A percentile compares a stretch with the other conserved stretches of the same genome.
phyloP scores from a whole-genome alignment of 352 stramenopile genomes.

The Phytophthora capsici region DNA sequence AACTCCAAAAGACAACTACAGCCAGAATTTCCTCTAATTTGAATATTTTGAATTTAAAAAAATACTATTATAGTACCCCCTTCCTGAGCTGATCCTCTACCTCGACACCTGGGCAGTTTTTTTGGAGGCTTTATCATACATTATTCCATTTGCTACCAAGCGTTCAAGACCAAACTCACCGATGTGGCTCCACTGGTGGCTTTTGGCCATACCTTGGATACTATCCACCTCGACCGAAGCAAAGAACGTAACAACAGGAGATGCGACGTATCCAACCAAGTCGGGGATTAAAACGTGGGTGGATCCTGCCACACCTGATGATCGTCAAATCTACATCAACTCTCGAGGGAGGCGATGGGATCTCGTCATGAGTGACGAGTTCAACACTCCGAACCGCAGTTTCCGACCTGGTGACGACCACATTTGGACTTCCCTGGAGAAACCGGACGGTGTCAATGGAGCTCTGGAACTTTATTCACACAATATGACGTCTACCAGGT shows the following conservation, averaged over 20 bases:
- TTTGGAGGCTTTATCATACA: no score
- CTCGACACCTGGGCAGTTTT: slow-evolving; percentile 18
- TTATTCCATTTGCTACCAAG: slow-evolving; percentile 9
- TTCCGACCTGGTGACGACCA: slow-evolving; percentile 93
- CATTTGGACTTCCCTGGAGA: slow-evolving; percentile 94
- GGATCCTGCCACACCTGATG: slow-evolving; percentile 45
- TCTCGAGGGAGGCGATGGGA: slow-evolving; percentile 50
- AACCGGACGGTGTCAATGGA: slow-evolving; percentile 91
- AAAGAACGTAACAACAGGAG: slow-evolving; percentile 15
- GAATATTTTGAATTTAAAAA: background rate
- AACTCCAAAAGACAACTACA: slow-evolving; percentile 44
- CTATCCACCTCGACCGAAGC: background rate
- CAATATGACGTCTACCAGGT: slow-evolving; percentile 72
- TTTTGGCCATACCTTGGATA: background rate
- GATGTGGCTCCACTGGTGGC: slow-evolving; percentile 2
- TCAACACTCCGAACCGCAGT: slow-evolving; percentile 85
- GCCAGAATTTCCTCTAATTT: slow-evolving; percentile 39
- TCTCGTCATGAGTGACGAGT: slow-evolving; percentile 95
- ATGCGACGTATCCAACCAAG: slow-evolving; percentile 31
- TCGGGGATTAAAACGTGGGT: slow-evolving; percentile 58
- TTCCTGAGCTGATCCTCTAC: slow-evolving; percentile 14
- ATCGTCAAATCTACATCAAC: slow-evolving; percentile 13
- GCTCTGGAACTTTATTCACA: slow-evolving; percentile 92
- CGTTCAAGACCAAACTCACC: background rate
- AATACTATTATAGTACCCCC: background rate